These are phyloP conservation scores for Singerocomus inundabilis DNA, from an alignment of 1,284 basidiomycete species.

Conservation along the genomic window DNA sequence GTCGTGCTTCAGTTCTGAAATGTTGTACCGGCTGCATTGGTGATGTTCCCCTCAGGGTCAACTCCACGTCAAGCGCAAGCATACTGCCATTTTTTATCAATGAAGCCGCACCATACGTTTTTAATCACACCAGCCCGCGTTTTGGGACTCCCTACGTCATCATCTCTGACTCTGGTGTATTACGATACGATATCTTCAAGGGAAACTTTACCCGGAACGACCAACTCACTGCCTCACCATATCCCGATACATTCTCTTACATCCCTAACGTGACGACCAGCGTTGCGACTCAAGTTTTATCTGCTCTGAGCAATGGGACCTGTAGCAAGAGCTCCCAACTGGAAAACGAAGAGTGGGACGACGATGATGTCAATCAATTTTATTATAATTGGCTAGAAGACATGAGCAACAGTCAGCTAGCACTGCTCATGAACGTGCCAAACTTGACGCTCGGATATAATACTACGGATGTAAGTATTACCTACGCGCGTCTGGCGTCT, in stretches of 20 bases:
- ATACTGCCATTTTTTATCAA: constrained; percentile 60
- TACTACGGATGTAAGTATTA: constrained; percentile 56
- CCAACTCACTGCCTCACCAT: constrained; percentile 73
- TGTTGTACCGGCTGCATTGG: background rate
- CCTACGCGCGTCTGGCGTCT: background rate
- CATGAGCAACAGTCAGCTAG: constrained; percentile 44
- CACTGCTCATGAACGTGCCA: constrained; percentile 25
- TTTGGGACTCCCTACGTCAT: constrained; percentile 60
- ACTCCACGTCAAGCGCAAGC: constrained; percentile 66
- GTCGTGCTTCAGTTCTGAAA: constrained; percentile 17
- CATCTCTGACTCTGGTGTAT: constrained; percentile 71
- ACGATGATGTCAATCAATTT: constrained; percentile 50
- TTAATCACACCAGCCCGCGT: constrained; percentile 61
- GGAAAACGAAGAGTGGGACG: constrained; percentile 44
- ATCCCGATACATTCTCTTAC: constrained; percentile 57
- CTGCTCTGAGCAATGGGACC: constrained; percentile 50
- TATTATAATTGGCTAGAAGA: constrained; percentile 55
- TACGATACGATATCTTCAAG: constrained; percentile 69
- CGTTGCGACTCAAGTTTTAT: constrained; percentile 53
- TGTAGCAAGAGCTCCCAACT: constrained; percentile 35
- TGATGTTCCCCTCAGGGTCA: constrained; percentile 39
- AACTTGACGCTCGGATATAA: constrained; percentile 70
- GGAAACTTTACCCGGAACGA: constrained; percentile 79
- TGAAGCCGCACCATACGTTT: constrained; percentile 55
- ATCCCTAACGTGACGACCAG: constrained; percentile 49